These are phyloP conservation scores for Xylaria scruposa DNA, from an alignment of 495 filamentous ascomycete genomes.

Conservation along the genomic window DNA sequence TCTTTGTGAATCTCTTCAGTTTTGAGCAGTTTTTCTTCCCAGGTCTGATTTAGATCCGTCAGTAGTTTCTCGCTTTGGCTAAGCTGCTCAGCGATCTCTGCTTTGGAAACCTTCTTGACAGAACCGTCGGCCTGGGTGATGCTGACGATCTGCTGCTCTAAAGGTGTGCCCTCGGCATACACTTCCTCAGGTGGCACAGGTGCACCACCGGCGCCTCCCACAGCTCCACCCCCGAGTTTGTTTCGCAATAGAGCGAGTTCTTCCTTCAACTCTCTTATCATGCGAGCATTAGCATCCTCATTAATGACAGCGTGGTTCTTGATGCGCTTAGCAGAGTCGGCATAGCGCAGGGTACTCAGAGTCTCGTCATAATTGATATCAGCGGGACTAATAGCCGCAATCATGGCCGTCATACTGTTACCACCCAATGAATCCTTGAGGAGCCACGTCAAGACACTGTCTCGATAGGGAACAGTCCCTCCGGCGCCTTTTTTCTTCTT, in stretches of 20 bases:
- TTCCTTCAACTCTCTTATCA: constrained; percentile 98
- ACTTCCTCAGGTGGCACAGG: constrained; percentile 70
- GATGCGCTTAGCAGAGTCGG: constrained; percentile 97
- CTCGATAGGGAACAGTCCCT: constrained; percentile 93
- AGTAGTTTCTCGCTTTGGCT: constrained; percentile 96
- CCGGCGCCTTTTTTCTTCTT: constrained; percentile 78
- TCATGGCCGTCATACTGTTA: constrained; percentile 99
- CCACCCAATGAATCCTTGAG: constrained; percentile 97
- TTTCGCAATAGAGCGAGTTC: constrained; percentile 85
- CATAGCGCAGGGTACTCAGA: constrained; percentile 92
- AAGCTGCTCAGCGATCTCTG: constrained; percentile 96
- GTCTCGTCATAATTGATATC: constrained; percentile 99
- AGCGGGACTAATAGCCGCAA: constrained; percentile 96
- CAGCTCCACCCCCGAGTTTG: constrained; percentile 78
- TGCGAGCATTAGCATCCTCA: constrained; percentile 97
- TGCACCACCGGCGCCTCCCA: constrained; percentile 47
- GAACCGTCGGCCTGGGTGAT: constrained; percentile 85
- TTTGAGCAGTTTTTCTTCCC: constrained; percentile 94
- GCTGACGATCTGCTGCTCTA: constrained; percentile 95
- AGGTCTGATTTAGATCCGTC: constrained; percentile 96
- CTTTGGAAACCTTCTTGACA: constrained; percentile 95
- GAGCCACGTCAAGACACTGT: constrained; percentile 95
- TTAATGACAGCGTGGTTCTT: constrained; percentile 99
- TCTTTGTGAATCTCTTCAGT: constrained; percentile 98
- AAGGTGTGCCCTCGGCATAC: constrained; percentile 88